Evolutionary conservation across 148 eudicot genomes (phyloP).

Genomic region (Pharnaceum exiguum): DNA sequence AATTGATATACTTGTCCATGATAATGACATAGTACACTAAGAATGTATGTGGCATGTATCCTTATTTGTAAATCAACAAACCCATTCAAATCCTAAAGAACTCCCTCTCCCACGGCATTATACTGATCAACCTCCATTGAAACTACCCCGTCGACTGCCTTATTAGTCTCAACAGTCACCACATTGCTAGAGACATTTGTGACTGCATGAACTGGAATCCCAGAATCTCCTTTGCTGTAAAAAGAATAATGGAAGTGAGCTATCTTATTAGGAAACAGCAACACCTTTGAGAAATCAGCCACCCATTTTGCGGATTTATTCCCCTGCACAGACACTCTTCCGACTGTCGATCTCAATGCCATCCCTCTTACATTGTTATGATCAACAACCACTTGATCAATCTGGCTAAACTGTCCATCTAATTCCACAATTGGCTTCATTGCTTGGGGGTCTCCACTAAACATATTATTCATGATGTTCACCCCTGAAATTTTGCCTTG

Average conservation of each 20-base stretch:
- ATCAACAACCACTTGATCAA: slow-evolving; percentile 15
- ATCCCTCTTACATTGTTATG: slow-evolving; percentile 7
- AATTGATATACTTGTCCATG: no score
- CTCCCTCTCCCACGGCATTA: not conserved
- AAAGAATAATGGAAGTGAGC: slow-evolving; percentile 10
- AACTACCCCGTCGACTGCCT: slow-evolving; percentile 10
- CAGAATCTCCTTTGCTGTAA: not conserved
- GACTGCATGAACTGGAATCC: not conserved
- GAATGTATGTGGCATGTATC: no score
- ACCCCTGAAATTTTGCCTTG: slow-evolving; percentile 6
- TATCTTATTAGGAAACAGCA: slow-evolving; percentile 11
- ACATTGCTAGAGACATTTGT: slow-evolving; percentile 13
- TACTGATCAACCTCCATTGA: slow-evolving; percentile 11
- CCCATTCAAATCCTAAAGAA: no score
- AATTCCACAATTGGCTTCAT: slow-evolving; percentile 12
- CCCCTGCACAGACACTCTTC: not conserved
- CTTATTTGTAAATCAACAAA: no score
- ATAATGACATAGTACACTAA: no score
- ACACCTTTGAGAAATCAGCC: slow-evolving; percentile 15
- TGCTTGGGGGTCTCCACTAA: slow-evolving; percentile 1
- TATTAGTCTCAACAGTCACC: slow-evolving; percentile 12
- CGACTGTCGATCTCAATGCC: slow-evolving; percentile 10
- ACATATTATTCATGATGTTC: slow-evolving; percentile 14
- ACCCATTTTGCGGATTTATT: slow-evolving; percentile 5
- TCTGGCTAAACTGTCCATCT: not conserved